Evolutionary conservation across 805 yeast species (phyloP).

Genomic region (Hyphopichia homilentoma): DNA sequence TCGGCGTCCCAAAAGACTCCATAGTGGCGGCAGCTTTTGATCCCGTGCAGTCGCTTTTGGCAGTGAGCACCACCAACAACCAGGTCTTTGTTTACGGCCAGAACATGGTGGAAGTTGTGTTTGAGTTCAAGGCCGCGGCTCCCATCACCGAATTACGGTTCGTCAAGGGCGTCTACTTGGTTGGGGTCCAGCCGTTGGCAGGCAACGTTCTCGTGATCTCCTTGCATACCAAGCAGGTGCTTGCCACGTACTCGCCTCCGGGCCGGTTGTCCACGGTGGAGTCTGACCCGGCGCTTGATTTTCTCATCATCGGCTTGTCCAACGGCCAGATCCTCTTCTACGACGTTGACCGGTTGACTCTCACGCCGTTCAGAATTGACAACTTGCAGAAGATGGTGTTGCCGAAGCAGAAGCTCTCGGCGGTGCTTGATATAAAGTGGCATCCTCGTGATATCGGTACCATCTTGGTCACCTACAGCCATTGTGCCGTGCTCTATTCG

Average conservation of each 20-base stretch:
- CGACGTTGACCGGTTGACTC: constrained; percentile 74
- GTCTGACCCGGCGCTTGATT: constrained; percentile 84
- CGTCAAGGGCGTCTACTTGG: constrained; percentile 77
- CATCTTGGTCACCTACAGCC: constrained; percentile 67
- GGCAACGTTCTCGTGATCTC: constrained; percentile 69
- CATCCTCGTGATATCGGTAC: constrained; percentile 90
- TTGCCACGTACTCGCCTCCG: constrained; percentile 60
- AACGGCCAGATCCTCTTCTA: constrained; percentile 71
- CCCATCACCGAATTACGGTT: constrained; percentile 58
- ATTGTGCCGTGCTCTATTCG: constrained; percentile 66
- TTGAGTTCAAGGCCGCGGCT: constrained; percentile 48
- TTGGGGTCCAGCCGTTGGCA: constrained; percentile 58
- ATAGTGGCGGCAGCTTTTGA: constrained; percentile 73
- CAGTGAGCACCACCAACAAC: constrained; percentile 69
- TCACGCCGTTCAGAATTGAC: constrained; percentile 64
- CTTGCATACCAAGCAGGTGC: constrained; percentile 54
- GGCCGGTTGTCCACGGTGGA: constrained; percentile 66
- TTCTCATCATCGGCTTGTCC: constrained; percentile 74
- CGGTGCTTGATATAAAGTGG: constrained; percentile 66
- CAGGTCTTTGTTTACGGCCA: constrained; percentile 81
- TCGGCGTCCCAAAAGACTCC: constrained; percentile 51
- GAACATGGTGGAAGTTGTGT: constrained; percentile 67
- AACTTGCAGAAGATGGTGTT: constrained; percentile 63
- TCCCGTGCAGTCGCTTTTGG: constrained; percentile 83
- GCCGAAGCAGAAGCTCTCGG: constrained; percentile 56